Evolutionary conservation across 192 early-diverging fungal species (phyloP).

Genomic region (Kappamyces sp.): DNA sequence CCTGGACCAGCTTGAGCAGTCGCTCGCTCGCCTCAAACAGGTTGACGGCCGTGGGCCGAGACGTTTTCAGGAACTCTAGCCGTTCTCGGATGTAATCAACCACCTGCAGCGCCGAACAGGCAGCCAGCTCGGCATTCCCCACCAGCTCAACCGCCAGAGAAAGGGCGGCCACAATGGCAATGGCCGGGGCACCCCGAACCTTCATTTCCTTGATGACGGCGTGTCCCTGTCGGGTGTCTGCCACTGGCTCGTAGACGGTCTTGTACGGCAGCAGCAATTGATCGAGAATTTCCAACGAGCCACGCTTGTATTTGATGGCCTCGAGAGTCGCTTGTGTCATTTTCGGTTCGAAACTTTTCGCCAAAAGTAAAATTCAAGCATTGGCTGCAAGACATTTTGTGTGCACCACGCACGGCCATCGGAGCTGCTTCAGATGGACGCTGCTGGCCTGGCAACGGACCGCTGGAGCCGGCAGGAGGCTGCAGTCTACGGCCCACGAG

Average conservation of each 20-base stretch:
- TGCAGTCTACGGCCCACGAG: neutral
- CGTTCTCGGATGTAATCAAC: slow-evolving; percentile 46
- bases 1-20: slow-evolving; percentile 16
- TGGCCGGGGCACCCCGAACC: slow-evolving; percentile 73
- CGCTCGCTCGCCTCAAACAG: slow-evolving; percentile 77
- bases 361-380: too few species aligned
- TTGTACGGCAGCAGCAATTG: slow-evolving; percentile 88
- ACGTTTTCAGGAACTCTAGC: slow-evolving; percentile 72
- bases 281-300: slow-evolving; percentile 73
- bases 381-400: too few species aligned
- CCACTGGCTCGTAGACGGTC: slow-evolving; percentile 67
- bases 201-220: slow-evolving; percentile 91
- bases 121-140: slow-evolving; percentile 15
- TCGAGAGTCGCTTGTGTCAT: slow-evolving; percentile 25
- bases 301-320: slow-evolving; percentile 35
- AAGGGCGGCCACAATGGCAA: slow-evolving; percentile 92
- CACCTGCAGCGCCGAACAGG: slow-evolving; percentile 25
- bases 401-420: too few species aligned
- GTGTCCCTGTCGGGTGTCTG: slow-evolving; percentile 65
- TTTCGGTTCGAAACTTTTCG: too few species aligned
- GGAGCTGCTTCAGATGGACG: too few species aligned
- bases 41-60: slow-evolving; percentile 95
- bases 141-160: slow-evolving; percentile 78
- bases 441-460: too few species aligned
- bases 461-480: too few species aligned